Evolutionary conservation across 1,284 basidiomycete genomes (phyloP).

Genomic region (Cryptococcus maquisensis): DNA sequence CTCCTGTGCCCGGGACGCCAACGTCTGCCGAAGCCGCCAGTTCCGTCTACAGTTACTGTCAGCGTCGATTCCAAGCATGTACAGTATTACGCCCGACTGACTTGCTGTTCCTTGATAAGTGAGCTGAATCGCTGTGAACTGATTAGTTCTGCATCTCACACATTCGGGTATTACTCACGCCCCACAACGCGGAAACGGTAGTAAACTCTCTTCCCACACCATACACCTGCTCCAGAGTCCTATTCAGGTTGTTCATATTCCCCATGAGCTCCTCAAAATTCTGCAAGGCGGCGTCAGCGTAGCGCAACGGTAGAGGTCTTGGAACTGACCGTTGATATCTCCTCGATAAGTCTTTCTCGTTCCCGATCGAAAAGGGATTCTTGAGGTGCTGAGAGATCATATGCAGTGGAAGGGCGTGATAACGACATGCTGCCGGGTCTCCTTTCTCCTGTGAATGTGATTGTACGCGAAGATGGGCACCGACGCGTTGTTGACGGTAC

Average conservation of each 20-base stretch:
- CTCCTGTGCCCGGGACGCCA: conserved; percentile 44
- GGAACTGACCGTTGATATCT: conserved; percentile 43
- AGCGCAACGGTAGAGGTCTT: not conserved
- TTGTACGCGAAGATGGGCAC: no score
- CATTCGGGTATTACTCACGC: conserved; percentile 33
- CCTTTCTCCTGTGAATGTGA: no score
- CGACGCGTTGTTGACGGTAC: no score
- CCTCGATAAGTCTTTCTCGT: conserved; percentile 41
- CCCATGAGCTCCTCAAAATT: conserved; percentile 84
- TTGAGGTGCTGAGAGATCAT: conserved; percentile 7
- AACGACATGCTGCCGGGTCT: conserved; percentile 19
- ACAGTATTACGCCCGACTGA: conserved; percentile 14
- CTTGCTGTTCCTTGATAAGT: conserved; percentile 42
- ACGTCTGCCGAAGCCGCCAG: conserved; percentile 27
- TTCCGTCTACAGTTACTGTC: conserved; percentile 16
- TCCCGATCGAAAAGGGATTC: conserved; percentile 47
- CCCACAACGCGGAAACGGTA: conserved; percentile 82
- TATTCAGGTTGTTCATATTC: conserved; percentile 81
- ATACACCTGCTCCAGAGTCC: conserved; percentile 85
- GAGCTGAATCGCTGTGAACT: conserved; percentile 33
- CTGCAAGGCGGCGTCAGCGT: conserved; percentile 49
- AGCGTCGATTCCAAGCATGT: not conserved
- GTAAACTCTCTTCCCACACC: conserved; percentile 90
- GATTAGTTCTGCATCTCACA: not conserved
- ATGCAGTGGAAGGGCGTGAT: conserved; percentile 16